A percentile compares a stretch with the other conserved stretches of the same genome.
Evolutionary conservation across 768 basidiomycete species (phyloP).

Genomic region (Scleroderma bovista): DNA sequence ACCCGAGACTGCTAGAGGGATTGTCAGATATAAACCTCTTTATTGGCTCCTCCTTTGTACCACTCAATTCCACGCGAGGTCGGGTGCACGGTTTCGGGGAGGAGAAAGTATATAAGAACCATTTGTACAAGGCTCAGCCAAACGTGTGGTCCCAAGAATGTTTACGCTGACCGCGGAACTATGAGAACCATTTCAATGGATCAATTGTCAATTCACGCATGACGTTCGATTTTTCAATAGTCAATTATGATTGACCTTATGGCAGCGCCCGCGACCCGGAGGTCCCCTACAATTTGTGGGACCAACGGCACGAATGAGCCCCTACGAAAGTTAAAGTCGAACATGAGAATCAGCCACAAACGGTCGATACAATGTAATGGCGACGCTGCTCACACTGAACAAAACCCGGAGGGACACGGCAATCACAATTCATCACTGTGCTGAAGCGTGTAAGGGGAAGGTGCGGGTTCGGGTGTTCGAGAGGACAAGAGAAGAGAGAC

Average conservation of each 20-base stretch:
- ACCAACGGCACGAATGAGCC: constrained; percentile 73
- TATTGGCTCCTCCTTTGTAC: constrained; percentile 3
- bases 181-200: not conserved
- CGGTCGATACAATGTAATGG: not conserved
- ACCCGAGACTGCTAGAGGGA: constrained; percentile 24
- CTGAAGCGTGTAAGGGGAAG: too few species aligned
- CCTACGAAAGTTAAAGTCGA: constrained; percentile 55
- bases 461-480: too few species aligned
- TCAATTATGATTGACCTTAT: constrained; percentile 47
- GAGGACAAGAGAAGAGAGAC: too few species aligned
- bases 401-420: constrained; percentile 57
- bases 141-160: too few species aligned
- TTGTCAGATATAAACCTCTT: constrained; percentile 23
- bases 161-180: constrained; percentile 51
- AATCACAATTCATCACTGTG: too few species aligned
- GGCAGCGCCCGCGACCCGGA: constrained; percentile 49
- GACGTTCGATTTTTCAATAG: too few species aligned
- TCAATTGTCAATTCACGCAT: too few species aligned
- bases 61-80: constrained; percentile 22
- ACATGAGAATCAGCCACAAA: not conserved
- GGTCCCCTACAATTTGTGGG: constrained; percentile 63
- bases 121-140: constrained; percentile 19
- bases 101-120: constrained; percentile 14
- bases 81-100: constrained; percentile 35
- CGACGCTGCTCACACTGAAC: constrained; percentile 47